These are phyloP conservation scores for Brassica cretica DNA, from an alignment of 345 rosid genomes.

Conservation along the genomic window DNA sequence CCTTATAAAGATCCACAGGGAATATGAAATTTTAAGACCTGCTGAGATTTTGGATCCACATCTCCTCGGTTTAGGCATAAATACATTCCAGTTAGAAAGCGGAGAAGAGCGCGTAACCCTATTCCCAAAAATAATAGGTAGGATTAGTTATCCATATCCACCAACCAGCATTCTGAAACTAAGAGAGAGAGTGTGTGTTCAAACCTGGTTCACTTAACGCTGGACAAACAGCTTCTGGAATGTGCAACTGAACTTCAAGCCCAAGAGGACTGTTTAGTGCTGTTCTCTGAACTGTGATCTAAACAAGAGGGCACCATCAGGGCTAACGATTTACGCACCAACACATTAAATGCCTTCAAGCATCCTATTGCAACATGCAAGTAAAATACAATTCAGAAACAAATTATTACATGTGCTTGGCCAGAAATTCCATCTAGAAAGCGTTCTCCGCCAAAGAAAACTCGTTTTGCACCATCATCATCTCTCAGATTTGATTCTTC, in stretches of 20 bases:
- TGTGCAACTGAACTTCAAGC: conserved; percentile 95
- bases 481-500: conserved; percentile 74
- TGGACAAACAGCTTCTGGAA: conserved; percentile 96
- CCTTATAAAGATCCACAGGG: not conserved
- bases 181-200: conserved; percentile 10
- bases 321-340: not conserved
- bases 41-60: conserved; percentile 79
- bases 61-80: conserved; percentile 94
- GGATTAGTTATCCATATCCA: conserved; percentile 18
- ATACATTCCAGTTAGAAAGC: conserved; percentile 90
- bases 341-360: conserved; percentile 12
- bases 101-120: conserved; percentile 98
- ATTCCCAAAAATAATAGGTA: conserved; percentile 34
- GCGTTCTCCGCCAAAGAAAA: conserved; percentile 98
- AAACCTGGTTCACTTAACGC: conserved; percentile 98
- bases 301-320: conserved; percentile 41
- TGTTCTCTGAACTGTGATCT: conserved; percentile 97
- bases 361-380: conserved; percentile 2
- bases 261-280: conserved; percentile 89
- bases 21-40: conserved; percentile 49
- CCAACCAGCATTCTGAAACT: conserved; percentile 19
- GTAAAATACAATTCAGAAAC: conserved; percentile 27
- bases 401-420: conserved; percentile 76
- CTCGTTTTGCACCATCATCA: conserved; percentile 98
- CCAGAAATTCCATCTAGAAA: conserved; percentile 96